Evolutionary conservation across 208 protist genomes (phyloP).

Genomic region (Acanthamoeba polyphaga): DNA sequence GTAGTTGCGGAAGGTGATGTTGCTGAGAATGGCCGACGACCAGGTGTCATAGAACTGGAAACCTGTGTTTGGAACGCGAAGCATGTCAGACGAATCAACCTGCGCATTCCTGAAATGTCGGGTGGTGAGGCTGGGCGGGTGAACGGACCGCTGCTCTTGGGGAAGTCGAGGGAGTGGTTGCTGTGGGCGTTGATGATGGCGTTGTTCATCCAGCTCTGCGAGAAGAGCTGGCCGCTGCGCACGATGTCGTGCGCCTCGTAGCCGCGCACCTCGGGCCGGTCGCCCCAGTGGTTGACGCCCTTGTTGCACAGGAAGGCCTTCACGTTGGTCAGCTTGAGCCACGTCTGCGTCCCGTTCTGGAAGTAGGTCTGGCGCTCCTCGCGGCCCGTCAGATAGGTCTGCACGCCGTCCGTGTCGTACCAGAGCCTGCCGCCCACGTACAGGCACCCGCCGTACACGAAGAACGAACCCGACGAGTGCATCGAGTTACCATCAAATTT

Average conservation of each 20-base stretch:
- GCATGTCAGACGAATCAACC: no score
- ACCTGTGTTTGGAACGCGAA: no score
- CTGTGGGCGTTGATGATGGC: neutral
- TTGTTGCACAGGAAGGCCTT: neutral
- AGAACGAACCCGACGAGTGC: neutral
- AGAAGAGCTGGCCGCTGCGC: neutral
- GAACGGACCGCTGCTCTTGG: no score
- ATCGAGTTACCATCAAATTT: neutral
- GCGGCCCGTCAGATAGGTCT: neutral
- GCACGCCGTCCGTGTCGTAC: neutral
- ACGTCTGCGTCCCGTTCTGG: neutral
- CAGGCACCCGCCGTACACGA: neutral
- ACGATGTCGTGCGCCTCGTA: neutral
- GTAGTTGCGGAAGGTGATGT: neutral
- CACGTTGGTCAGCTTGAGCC: neutral
- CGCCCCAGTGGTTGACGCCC: neutral
- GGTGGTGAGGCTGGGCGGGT: no score
- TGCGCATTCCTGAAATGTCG: no score
- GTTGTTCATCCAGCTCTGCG: neutral
- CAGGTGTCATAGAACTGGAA: no score
- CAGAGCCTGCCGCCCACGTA: neutral
- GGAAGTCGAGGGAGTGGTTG: neutral
- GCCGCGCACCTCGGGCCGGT: neutral
- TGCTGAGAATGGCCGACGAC: neutral
- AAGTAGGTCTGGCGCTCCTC: neutral